phyloP scores from a whole-genome alignment of 306 rosid species.

The Canavalia ensiformis region DNA sequence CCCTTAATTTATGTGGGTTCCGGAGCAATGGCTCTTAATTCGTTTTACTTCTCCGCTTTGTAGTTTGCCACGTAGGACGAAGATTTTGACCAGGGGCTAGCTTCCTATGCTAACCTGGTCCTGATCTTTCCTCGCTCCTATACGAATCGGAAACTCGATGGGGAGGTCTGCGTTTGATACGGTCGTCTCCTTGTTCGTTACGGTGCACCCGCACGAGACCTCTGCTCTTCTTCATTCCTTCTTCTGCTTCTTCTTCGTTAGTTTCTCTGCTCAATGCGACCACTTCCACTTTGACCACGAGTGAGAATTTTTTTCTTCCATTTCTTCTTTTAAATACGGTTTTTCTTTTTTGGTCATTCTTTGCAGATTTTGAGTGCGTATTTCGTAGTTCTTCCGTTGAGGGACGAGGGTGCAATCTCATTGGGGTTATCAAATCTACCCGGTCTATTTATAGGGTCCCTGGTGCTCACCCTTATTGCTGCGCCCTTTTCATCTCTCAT shows the following conservation, averaged over 20 bases:
- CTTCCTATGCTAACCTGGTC: no score
- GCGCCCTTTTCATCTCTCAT: constrained; percentile 88
- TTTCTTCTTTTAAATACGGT: background rate
- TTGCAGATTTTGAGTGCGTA: constrained; percentile 92
- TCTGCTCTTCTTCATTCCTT: constrained; percentile 81
- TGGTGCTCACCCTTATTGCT: constrained; percentile 82
- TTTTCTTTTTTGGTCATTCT: background rate
- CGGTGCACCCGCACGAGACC: constrained; percentile 91
- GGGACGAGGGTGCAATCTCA: constrained; percentile 95
- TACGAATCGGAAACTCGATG: constrained; percentile 51
- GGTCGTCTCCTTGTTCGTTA: constrained; percentile 70
- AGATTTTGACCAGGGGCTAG: no score
- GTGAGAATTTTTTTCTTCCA: background rate
- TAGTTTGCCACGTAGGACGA: no score
- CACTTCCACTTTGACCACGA: background rate
- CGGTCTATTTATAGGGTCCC: constrained; percentile 79
- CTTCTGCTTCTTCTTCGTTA: constrained; percentile 93
- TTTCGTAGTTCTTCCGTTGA: constrained; percentile 94
- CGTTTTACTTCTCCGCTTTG: no score
- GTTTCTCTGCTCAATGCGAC: constrained; percentile 44
- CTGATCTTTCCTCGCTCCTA: background rate
- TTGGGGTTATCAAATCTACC: constrained; percentile 89
- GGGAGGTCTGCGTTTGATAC: constrained; percentile 65
- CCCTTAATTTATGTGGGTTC: no score
- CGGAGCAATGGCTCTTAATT: no score